Evolutionary conservation across 2,329 filamentous ascomycete genomes (phyloP).

Genomic region (Ampelomyces quisqualis): DNA sequence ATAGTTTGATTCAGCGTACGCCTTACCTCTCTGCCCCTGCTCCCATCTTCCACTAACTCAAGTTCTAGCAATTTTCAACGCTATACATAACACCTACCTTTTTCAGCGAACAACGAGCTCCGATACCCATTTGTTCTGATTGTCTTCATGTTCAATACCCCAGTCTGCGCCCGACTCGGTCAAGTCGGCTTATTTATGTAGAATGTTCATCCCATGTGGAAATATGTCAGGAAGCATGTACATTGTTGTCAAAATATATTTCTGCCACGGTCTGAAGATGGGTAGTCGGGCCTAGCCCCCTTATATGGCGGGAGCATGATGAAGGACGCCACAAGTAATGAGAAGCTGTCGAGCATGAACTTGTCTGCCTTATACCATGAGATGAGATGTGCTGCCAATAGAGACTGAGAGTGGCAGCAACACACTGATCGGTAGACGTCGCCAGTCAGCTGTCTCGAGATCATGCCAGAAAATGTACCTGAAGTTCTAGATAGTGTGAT

Average conservation of each 20-base stretch:
- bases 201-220: too few species aligned
- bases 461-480: too few species aligned
- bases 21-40: not conserved
- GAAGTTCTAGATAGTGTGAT: too few species aligned
- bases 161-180: constrained; percentile 10
- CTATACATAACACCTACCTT: constrained; percentile 15
- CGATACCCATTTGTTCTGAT: constrained; percentile 36
- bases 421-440: too few species aligned
- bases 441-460: too few species aligned
- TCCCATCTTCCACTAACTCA: not conserved
- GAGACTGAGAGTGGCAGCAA: too few species aligned
- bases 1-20: constrained; percentile 21
- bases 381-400: too few species aligned
- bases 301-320: constrained; percentile 4
- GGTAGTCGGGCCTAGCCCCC: not conserved
- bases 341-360: constrained; percentile 1
- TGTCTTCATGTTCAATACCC: constrained; percentile 30
- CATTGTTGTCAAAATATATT: constrained; percentile 8
- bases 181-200: constrained; percentile 8
- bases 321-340: constrained; percentile 1
- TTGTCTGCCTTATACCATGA: not conserved
- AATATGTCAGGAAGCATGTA: too few species aligned
- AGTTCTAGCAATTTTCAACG: constrained; percentile 11
- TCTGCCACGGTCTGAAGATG: not conserved
- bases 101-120: constrained; percentile 25